A percentile compares a stretch with the other conserved stretches of the same genome.
Evolutionary conservation across 192 early-diverging fungal species (phyloP).

Genomic region (Umbelopsis isabellina): DNA sequence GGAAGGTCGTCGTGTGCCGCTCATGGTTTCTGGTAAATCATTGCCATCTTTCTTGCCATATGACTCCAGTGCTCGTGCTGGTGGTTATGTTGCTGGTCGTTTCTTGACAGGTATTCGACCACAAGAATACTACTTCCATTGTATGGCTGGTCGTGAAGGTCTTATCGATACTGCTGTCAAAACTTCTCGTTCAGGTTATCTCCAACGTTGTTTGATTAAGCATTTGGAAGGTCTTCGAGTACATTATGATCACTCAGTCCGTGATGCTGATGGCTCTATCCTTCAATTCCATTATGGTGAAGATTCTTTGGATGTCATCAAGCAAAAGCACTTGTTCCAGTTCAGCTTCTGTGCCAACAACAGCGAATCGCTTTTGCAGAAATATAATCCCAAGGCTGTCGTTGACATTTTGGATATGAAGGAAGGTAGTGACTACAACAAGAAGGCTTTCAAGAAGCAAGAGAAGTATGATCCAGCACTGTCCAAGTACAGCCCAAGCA

Average conservation of each 20-base stretch:
- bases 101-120: conserved; percentile 99
- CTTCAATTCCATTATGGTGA: conserved; percentile 99
- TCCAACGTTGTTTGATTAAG: conserved; percentile 99
- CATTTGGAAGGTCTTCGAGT: conserved; percentile 94
- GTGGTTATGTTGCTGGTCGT: conserved; percentile 95
- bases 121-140: conserved; percentile 89
- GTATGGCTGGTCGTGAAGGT: conserved; percentile 99
- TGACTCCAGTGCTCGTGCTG: conserved; percentile 87
- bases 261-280: conserved; percentile 92
- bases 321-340: conserved; percentile 86
- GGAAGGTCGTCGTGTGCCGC: conserved; percentile 96
- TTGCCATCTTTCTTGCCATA: conserved; percentile 93
- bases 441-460: conserved; percentile 76
- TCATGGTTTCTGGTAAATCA: conserved; percentile 97
- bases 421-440: conserved; percentile 73
- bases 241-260: conserved; percentile 97
- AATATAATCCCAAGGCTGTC: conserved; percentile 76
- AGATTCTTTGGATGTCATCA: conserved; percentile 95
- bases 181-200: conserved; percentile 97
- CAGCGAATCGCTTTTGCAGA: conserved; percentile 76
- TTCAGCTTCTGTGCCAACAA: conserved; percentile 96
- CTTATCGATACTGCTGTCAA: conserved; percentile 99
- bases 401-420: conserved; percentile 70
- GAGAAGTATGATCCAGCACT: conserved; percentile 78
- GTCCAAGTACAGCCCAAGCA: conserved; percentile 78